Evolutionary conservation across 768 basidiomycete species (phyloP), one percentile per base, ranked within the genome.

Genomic region (Boletales sp.): DNA sequence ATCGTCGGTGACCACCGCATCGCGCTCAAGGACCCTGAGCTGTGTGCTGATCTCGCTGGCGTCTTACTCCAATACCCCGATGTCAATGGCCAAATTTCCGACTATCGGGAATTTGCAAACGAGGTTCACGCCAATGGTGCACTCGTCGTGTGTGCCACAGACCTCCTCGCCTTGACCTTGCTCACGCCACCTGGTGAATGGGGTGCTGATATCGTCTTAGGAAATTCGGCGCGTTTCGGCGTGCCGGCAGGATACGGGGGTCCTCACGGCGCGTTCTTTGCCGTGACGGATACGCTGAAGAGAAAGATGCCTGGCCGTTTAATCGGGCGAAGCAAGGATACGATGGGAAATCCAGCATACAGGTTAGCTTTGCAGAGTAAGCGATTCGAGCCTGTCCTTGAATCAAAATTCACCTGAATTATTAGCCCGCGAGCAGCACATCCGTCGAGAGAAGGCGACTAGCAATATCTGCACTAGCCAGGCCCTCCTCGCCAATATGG

Each of bases 381-480:
- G 86, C 74, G 18, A 19, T 42, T 17, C 41, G 29, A 39, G 32
- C 36, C 27, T 9, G 52, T 40, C 37, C 45, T 17, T 21, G 38
- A 51, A 45, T n/a, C 19, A 37, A 30, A n/a, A 47, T 49, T 63
- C 18, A 57, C 46, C 9, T 31, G 15, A 10, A 40, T 42, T 15
- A 51, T 47, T 45, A 95, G 92, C 94, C 50, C 89, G 94, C 24
- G 93, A 97, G 66, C 94, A 95, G 69, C 94, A 97, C 63, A 97
- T 97, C 55, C 87, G 95, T 51, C 88, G 95, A 18, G 95, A 99
- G 68, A 97, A 94, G 73, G 95, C 97, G 0, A 99, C 97, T 5
- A 94, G 90, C 63, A 98, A 98, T 64, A 97, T 99, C 51, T 99
- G 97, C 66, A 99, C 97, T 7, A 91, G 90, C 57, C 94, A 99